These are phyloP conservation scores for cucumber (Cucumis sativus) DNA, from an alignment of 306 rosid species.

Conservation along the genomic window DNA sequence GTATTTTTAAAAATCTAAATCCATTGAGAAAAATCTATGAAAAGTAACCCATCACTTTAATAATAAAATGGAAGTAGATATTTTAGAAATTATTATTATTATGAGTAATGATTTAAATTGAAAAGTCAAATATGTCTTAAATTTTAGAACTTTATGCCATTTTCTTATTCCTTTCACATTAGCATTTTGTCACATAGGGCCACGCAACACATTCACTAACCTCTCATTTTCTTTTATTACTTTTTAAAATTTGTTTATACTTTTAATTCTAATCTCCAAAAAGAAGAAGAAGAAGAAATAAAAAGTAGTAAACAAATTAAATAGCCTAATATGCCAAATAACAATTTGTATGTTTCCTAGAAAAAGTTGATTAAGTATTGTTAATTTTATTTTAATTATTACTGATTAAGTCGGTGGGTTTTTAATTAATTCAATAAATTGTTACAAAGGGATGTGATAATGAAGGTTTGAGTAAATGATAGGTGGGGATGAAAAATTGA, in stretches of 20 bases:
- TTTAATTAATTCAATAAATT: neutral
- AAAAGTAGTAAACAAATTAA: too few relatives aligned
- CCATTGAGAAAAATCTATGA: too few relatives aligned
- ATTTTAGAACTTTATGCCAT: neutral
- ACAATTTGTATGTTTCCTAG: neutral
- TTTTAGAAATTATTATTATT: neutral
- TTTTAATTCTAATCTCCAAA: neutral
- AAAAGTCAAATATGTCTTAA: neutral
- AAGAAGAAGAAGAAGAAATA: neutral
- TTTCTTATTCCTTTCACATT: constrained; percentile 6
- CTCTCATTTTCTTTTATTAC: neutral
- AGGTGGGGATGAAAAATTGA: neutral
- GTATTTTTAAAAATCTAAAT: too few relatives aligned
- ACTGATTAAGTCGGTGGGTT: constrained; percentile 4
- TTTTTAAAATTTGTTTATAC: neutral
- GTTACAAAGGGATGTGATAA: neutral
- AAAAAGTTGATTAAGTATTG: neutral
- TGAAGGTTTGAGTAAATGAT: neutral
- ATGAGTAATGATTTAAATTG: neutral
- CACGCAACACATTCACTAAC: constrained; percentile 2
- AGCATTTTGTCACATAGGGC: neutral
- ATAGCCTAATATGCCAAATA: neutral
- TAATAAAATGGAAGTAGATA: neutral
- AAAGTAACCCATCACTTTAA: neutral
- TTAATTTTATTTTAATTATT: neutral